Base-by-base conservation (phyloP, 306 rosid species). In the Myrica gale region DNA sequence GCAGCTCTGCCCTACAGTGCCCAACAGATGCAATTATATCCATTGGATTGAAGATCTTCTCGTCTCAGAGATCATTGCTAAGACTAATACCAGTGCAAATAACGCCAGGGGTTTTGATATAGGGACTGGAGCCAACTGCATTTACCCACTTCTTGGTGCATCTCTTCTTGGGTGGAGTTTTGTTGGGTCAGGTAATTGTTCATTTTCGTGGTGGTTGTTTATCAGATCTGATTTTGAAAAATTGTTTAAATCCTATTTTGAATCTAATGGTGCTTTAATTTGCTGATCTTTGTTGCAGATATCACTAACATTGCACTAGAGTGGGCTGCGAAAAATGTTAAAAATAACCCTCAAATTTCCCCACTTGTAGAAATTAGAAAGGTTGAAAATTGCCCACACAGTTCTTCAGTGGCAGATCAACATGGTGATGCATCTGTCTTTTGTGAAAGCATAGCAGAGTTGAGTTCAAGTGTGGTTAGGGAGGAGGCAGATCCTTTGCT, bases 81-180 rank as follows among this genome's bases (percentile, higher is more conserved):
- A 83, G 69, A 50, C n/a, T 26, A 53, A 73, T 21, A 46, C 80
- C 11, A 60, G 19, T 70, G 68, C 71, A 55, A 85, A 70, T 26
- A 82, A 58, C 77, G 90, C 90, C 26, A 89, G 81, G 80, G 98
- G 98, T 32, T 92, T 94, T 82, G 98, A 94, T 79, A 94, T 94
- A 41, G 98, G 98, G 78, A 94, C 93, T 66, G 97, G 98, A 13
- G 93, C 97, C 17, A 94, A 88, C 63, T 94, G 98, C 86, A 92
- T 94, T 44, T 94, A 92, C 78, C 98, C 98, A 0, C 97, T 94
- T 87, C 95, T 94, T 74, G 98, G 92, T 56, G 89, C 98, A 52
- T 89, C 96, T 13, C 96, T 94, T 84, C 82, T 85, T 0, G 88
- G 95, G 2, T 94, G 98, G 97, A 86, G 75, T 83, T 90, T 94